These are phyloP conservation scores for Prunus fruticosa DNA, from an alignment of 306 rosid species.

Conservation along the genomic window DNA sequence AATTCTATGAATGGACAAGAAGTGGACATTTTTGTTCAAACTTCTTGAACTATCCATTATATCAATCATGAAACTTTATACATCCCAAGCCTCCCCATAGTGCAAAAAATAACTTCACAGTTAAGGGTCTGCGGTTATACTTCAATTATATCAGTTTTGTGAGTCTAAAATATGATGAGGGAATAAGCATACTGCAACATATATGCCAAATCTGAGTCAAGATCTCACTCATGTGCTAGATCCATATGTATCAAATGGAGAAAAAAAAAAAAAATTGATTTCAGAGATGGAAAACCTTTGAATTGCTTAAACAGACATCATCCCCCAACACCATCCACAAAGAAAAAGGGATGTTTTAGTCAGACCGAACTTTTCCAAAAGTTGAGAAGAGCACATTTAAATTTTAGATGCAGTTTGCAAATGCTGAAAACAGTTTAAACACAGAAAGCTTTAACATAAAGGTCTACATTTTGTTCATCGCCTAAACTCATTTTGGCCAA, in stretches of 20 bases:
- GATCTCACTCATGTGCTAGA: not conserved
- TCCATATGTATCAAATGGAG: not conserved
- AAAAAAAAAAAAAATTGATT: too few species aligned
- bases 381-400: not conserved
- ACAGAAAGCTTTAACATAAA: not conserved
- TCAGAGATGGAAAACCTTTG: not conserved
- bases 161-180: not conserved
- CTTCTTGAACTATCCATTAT: not conserved
- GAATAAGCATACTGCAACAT: not conserved
- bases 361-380: not conserved
- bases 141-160: not conserved
- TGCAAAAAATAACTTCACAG: not conserved
- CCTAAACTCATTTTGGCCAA: not conserved
- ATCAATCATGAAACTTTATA: not conserved
- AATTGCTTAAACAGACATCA: not conserved
- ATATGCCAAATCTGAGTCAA: not conserved
- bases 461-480: not conserved
- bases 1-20: not conserved
- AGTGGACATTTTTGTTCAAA: not conserved
- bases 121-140: too few species aligned
- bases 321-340: not conserved
- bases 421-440: not conserved
- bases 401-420: not conserved
- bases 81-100: not conserved
- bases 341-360: not conserved